Conservation (phyloP, 208 protist species). For the Strigomonas culicis region DNA sequence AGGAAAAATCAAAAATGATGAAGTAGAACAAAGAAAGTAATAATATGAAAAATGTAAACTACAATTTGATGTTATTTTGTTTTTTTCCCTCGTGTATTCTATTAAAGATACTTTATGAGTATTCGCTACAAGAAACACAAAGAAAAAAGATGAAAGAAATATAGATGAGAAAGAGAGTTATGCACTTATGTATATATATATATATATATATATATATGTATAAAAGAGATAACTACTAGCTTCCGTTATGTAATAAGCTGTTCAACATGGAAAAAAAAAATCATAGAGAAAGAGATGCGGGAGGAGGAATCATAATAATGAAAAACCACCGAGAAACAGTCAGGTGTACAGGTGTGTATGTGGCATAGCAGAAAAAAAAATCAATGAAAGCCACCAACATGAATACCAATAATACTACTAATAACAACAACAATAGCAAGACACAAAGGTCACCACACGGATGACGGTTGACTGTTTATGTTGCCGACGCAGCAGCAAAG, state of each 20-base stretch:
- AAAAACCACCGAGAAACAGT: too few species aligned
- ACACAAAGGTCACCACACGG: too few species aligned
- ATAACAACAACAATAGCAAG: too few species aligned
- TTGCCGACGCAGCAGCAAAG: neutral
- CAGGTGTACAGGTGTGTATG: too few species aligned
- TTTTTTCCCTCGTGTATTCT: too few species aligned
- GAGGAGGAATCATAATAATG: neutral
- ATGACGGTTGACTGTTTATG: neutral
- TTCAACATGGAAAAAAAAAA: slow-evolving; percentile 3
- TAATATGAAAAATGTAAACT: neutral
- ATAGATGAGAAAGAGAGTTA: slow-evolving; percentile 8
- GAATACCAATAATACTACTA: too few species aligned
- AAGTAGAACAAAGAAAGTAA: neutral
- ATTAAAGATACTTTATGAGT: neutral
- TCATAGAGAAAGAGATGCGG: neutral
- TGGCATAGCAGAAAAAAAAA: neutral
- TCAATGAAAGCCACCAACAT: neutral
- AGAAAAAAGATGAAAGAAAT: slow-evolving; percentile 3
- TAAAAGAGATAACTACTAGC: slow-evolving; percentile 3
- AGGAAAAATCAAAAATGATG: slow-evolving; percentile 2
- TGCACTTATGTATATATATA: neutral
- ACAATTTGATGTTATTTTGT: too few species aligned
- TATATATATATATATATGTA: slow-evolving; percentile 1
- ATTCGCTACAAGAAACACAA: neutral
- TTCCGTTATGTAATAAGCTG: neutral